Percentiles rank a stretch among this genome's conserved stretches.
Evolutionary conservation across 73 alveolate genomes (phyloP).

Genomic region (Paramecium tetraurelia): DNA sequence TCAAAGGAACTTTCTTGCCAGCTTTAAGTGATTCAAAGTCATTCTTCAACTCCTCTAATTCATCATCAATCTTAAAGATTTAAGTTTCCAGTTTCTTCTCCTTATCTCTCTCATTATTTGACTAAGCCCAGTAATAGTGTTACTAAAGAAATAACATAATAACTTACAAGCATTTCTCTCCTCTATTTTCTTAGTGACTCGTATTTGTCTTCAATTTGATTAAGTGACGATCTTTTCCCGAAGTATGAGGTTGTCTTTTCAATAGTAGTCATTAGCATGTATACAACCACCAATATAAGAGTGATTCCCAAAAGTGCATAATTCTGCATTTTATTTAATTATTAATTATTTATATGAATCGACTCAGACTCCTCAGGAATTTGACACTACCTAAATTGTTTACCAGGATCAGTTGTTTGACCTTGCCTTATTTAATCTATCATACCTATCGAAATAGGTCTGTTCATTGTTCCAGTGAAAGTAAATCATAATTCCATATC

Average conservation of each 20-base stretch:
- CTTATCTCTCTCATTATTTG: conserved; percentile 8
- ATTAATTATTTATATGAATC: background rate
- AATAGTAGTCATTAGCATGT: background rate
- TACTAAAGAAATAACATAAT: background rate
- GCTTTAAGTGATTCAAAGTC: conserved; percentile 21
- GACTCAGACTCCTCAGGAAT: background rate
- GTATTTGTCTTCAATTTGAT: background rate
- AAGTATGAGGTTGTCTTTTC: background rate
- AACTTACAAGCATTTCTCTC: conserved; percentile 8
- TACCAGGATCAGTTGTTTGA: background rate
- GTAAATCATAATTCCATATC: background rate
- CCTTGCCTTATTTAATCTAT: background rate
- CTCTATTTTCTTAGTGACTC: conserved; percentile 10
- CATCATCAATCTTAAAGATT: conserved; percentile 51
- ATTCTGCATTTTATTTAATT: background rate
- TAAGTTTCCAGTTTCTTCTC: conserved; percentile 9
- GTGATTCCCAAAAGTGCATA: conserved; percentile 22
- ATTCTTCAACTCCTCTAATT: background rate
- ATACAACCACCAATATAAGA: background rate
- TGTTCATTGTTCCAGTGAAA: background rate
- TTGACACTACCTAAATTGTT: background rate
- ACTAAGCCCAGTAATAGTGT: conserved; percentile 44
- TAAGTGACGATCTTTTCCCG: background rate
- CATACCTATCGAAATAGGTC: background rate
- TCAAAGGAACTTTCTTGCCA: conserved; percentile 11